Conservation (phyloP, 2,329 filamentous ascomycete genomes). For the Bipolaris zeicola region DNA sequence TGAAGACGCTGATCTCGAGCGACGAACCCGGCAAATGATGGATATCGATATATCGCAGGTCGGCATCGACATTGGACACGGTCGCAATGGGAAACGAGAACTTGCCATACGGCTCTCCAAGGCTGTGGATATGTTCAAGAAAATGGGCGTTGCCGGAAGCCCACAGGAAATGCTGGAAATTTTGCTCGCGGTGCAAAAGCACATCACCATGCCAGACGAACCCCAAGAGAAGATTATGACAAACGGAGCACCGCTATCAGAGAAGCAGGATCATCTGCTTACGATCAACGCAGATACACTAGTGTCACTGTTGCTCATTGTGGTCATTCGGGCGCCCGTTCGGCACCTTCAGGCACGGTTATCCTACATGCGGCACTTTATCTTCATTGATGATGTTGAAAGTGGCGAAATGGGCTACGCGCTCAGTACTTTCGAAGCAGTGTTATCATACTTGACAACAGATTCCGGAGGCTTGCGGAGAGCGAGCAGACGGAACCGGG, state of each 20-base stretch:
- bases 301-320: slow-evolving; percentile 86
- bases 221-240: slow-evolving; percentile 20
- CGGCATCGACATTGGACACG: slow-evolving; percentile 83
- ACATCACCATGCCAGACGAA: slow-evolving; percentile 68
- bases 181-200: slow-evolving; percentile 79
- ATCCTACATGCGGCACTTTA: slow-evolving; percentile 95
- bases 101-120: slow-evolving; percentile 75
- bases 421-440: slow-evolving; percentile 92
- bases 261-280: slow-evolving; percentile 61
- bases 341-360: slow-evolving; percentile 86
- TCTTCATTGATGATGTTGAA: slow-evolving; percentile 97
- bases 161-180: slow-evolving; percentile 89
- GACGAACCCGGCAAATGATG: slow-evolving; percentile 90
- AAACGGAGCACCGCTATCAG: slow-evolving; percentile 46
- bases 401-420: slow-evolving; percentile 96
- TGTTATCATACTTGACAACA: slow-evolving; percentile 82
- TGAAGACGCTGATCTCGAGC: slow-evolving; percentile 87
- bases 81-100: slow-evolving; percentile 77
- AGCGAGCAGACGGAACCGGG: slow-evolving; percentile 83
- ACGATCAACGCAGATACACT: slow-evolving; percentile 87
- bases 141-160: slow-evolving; percentile 75
- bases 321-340: slow-evolving; percentile 89
- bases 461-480: slow-evolving; percentile 82
- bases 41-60: slow-evolving; percentile 94
- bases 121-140: slow-evolving; percentile 88